These are phyloP conservation scores for Annulohypoxylon truncatum DNA, from an alignment of 2,329 filamentous ascomycete species.

Conservation along the genomic window DNA sequence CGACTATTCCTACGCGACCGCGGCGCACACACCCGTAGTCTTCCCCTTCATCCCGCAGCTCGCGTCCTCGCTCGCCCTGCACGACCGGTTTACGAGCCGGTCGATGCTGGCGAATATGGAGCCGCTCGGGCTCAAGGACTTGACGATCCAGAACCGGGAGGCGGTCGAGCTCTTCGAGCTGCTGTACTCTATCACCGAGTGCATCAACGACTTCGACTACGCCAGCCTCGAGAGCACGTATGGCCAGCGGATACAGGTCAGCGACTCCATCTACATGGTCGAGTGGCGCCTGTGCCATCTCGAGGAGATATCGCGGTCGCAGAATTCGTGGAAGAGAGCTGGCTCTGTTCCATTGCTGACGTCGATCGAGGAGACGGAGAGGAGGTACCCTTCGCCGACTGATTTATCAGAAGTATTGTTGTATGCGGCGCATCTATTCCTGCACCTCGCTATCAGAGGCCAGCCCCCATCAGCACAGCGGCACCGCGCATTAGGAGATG, in stretches of 20 bases:
- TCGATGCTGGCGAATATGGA: conserved; percentile 41
- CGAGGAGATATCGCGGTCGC: conserved; percentile 42
- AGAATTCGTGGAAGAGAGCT: conserved; percentile 27
- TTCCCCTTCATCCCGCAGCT: conserved; percentile 50
- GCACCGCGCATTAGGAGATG: conserved; percentile 47
- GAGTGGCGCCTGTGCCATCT: conserved; percentile 50
- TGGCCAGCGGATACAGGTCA: conserved; percentile 47
- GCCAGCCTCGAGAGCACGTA: conserved; percentile 46
- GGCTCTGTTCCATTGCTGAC: conserved; percentile 32
- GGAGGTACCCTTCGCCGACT: conserved; percentile 27
- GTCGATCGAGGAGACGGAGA: conserved; percentile 26
- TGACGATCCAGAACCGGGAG: conserved; percentile 46
- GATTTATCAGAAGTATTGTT: conserved; percentile 48
- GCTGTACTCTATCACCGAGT: conserved; percentile 46
- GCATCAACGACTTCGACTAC: conserved; percentile 50
- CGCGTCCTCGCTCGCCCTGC: conserved; percentile 45
- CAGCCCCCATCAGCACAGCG: conserved; percentile 49
- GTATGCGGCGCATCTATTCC: conserved; percentile 49
- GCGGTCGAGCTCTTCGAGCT: conserved; percentile 48
- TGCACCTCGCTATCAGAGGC: conserved; percentile 49
- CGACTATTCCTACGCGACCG: conserved; percentile 51
- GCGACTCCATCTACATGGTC: conserved; percentile 50
- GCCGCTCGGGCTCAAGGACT: conserved; percentile 29
- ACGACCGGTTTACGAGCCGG: conserved; percentile 46
- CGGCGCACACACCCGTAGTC: conserved; percentile 45